Evolutionary conservation across 2,329 filamentous ascomycete species (phyloP).

Genomic region (Ceratocystis lukuohia): DNA sequence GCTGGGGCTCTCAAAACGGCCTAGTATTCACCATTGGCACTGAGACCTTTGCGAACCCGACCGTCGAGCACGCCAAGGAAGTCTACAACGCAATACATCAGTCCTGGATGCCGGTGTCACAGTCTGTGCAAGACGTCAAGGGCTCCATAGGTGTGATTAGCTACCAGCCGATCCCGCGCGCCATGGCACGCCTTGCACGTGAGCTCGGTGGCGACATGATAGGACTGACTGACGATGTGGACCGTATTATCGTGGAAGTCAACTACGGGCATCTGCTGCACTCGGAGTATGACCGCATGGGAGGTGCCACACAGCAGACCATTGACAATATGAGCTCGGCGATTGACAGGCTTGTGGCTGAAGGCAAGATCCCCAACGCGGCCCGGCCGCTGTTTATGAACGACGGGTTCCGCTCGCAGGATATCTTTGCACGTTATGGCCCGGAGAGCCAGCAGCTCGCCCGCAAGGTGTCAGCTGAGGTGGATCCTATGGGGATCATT

Average conservation of each 20-base stretch:
- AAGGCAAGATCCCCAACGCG: slow-evolving; percentile 7
- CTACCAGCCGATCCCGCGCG: slow-evolving; percentile 32
- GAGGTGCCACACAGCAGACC: slow-evolving; percentile 21
- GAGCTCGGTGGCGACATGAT: slow-evolving; percentile 31
- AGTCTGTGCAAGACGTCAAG: slow-evolving; percentile 17
- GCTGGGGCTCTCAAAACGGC: slow-evolving; percentile 26
- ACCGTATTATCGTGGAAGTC: slow-evolving; percentile 22
- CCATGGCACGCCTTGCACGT: slow-evolving; percentile 27
- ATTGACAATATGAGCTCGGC: slow-evolving; percentile 20
- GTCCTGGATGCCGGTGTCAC: slow-evolving; percentile 26
- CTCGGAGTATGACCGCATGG: slow-evolving; percentile 17
- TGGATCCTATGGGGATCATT: slow-evolving; percentile 28
- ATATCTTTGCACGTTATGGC: slow-evolving; percentile 30
- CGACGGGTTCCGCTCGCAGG: slow-evolving; percentile 30
- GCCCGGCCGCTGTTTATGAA: slow-evolving; percentile 30
- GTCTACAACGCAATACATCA: slow-evolving; percentile 26
- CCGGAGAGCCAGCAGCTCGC: slow-evolving; percentile 27
- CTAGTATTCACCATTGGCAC: slow-evolving; percentile 30
- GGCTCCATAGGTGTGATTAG: slow-evolving; percentile 23
- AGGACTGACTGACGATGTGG: slow-evolving; percentile 25
- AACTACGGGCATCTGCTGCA: slow-evolving; percentile 22
- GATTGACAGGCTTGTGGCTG: slow-evolving; percentile 20
- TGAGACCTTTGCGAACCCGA: slow-evolving; percentile 27
- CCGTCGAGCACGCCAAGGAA: slow-evolving; percentile 23
- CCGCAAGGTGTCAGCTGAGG: slow-evolving; percentile 24